Evolutionary conservation across 176 grass and related monocot species (phyloP), one percentile per base, ranked within the genome.

Genomic region (Zoysia japonica): DNA sequence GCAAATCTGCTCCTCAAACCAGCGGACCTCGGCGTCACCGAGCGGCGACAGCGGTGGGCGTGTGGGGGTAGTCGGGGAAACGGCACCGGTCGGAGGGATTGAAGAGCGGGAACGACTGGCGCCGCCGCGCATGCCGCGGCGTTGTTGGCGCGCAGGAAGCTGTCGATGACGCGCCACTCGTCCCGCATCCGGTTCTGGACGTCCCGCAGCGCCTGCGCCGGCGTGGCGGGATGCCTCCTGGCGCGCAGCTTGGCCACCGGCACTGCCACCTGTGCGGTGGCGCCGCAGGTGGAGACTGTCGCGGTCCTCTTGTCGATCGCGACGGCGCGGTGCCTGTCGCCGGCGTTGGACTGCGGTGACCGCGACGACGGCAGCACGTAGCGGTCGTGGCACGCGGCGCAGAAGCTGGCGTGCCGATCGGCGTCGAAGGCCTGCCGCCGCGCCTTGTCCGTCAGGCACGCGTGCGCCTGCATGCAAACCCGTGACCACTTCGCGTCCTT

Each of bases 161-260:
- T 52, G 42, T 98, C 95, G 56, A 94, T 92, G 55, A 94, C 72
- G 45, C 78, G 60, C 35, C 92, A 94, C 57, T 98, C 90, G 41
- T 93, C 84, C 8, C 82, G 85, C 49, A 98, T 53, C 69, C 86
- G 82, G 60, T 82, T 82, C 65, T 84, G 90, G 62, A 83, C 75
- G 41, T 98, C 86, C 15, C 85, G 89, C n/a, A 87, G 65, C 72
- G 90, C 77, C 20, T 83, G 63, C 12, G 72, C 6, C 43, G 7
- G 1, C 2, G 51, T 2, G 37, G 0, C 46, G 47, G 38, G 66
- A 0, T 49, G 9, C 39, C 9, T 56, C 51, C 51, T 55, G 14
- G 3, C 36, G 36, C 61, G 70, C 73, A 85, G 70, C 10, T 81
- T 71, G 15, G 60, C 35, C 37, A 8, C 0, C 0, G 43, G 17